These are phyloP conservation scores for Parascedosporium putredinis DNA, from an alignment of 2,329 filamentous ascomycete genomes.

Conservation along the genomic window DNA sequence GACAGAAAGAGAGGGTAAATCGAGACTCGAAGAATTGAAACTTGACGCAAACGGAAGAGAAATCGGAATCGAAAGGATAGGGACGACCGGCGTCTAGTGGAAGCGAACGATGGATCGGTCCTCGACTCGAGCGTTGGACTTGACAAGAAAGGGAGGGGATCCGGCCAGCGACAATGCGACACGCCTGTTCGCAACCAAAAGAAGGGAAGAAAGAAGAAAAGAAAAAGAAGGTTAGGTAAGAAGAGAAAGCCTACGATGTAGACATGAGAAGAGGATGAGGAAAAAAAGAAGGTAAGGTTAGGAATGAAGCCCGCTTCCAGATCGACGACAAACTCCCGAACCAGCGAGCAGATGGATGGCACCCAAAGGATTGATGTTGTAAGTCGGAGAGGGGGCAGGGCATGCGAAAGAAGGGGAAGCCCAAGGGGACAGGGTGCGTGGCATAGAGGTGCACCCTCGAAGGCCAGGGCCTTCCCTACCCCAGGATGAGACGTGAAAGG, in stretches of 20 bases:
- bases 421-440: background rate
- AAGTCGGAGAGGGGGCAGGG: background rate
- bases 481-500: conserved; percentile 2
- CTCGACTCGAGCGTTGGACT: background rate
- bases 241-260: background rate
- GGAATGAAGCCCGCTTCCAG: background rate
- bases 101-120: background rate
- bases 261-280: background rate
- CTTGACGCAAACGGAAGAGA: no score
- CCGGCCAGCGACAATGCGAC: background rate
- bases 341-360: conserved; percentile 2
- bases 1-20: no score
- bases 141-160: background rate
- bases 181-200: background rate
- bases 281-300: conserved; percentile 3
- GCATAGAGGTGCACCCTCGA: no score
- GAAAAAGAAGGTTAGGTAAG: conserved; percentile 1
- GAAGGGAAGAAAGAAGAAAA: background rate
- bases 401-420: background rate
- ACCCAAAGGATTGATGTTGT: background rate
- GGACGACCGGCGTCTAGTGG: background rate
- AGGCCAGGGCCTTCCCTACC: background rate
- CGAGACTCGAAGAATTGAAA: background rate
- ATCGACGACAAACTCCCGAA: background rate
- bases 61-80: background rate